These are phyloP conservation scores for Fusarium sp. DNA, from an alignment of 2,329 filamentous ascomycete species.

Conservation along the genomic window DNA sequence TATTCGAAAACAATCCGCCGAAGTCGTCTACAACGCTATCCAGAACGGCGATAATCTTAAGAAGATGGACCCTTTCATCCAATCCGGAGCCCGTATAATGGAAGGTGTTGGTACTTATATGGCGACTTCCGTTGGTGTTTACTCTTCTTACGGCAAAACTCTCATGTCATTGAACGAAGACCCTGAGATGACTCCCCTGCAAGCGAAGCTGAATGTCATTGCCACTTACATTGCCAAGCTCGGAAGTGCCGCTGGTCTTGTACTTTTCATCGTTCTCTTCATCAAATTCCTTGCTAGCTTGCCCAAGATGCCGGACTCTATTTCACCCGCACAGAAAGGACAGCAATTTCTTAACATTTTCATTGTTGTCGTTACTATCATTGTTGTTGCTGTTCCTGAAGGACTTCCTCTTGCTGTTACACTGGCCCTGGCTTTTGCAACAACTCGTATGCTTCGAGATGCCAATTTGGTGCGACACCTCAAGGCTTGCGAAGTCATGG, in stretches of 20 bases:
- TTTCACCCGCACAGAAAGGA: constrained; percentile 76
- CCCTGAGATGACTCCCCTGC: constrained; percentile 79
- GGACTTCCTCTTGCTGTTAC: constrained; percentile 83
- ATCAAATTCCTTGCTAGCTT: constrained; percentile 85
- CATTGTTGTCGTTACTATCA: constrained; percentile 82
- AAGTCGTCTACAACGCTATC: constrained; percentile 77
- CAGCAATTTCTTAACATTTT: constrained; percentile 81
- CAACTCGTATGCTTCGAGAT: constrained; percentile 80
- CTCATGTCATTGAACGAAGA: constrained; percentile 79
- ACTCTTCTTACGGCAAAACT: constrained; percentile 80
- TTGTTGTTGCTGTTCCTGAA: constrained; percentile 83
- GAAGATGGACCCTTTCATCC: constrained; percentile 85
- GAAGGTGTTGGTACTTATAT: constrained; percentile 81
- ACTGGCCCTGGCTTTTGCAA: constrained; percentile 79
- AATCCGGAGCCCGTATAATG: constrained; percentile 83
- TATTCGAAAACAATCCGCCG: constrained; percentile 73
- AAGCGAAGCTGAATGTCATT: constrained; percentile 79
- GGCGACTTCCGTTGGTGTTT: constrained; percentile 77
- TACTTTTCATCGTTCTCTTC: constrained; percentile 85
- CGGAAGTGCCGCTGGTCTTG: constrained; percentile 79
- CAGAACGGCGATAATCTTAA: constrained; percentile 72
- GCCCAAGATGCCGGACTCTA: constrained; percentile 57
- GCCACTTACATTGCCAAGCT: constrained; percentile 83
- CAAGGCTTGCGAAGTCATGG: constrained; percentile 84
- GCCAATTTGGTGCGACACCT: constrained; percentile 81